Base-by-base conservation (phyloP, 306 rosid species). In the Cucurbita moschata region DNA sequence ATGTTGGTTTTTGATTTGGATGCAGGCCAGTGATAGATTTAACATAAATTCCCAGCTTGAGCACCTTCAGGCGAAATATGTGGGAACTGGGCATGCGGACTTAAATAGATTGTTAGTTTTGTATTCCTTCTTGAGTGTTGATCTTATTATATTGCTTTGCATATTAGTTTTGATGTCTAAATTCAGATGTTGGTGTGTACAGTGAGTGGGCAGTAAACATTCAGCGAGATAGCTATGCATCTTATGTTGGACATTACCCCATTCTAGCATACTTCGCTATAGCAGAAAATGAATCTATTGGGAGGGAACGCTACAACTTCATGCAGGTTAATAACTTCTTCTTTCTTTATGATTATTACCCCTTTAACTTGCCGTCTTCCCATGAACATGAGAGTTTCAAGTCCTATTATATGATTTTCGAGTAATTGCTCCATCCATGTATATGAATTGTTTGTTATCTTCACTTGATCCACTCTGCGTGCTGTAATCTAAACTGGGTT, bases 191-290 rank as follows among this genome's bases (percentile, higher is more conserved):
- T 15, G 64, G 0, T 49, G 54, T 8, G 57, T 65, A 75, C 68
- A 88, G 96, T 84, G 97, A 91, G 77, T 94, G 99, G 99, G 99
- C 97, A 0, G 95, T 94, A 77, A 94, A 91, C 76, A 94, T 90
- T 83, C 99, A 94, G 67, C 94, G 99, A 30, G 99, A 94, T 84
- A 89, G 97, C 90, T 94, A 89, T 84, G 97, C 97, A 14, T 91
- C 97, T 21, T 94, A 90, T 70, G 82, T 91, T 60, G 99, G 97
- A 1, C 99, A 91, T 77, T 90, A 94, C 74, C 96, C 97, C 18
- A 67, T 94, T 60, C 78, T 91, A 26, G 75, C 91, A 1, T 94
- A 87, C 84, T 86, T 90, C 73, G 86, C 96, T n/a, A 74, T 94
- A 71, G 99, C 99, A 47, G 97, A 91, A 81, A 94, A 94, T 79